Conservation (phyloP, 148 eudicot species). For the Talinum fruticosum region DNA sequence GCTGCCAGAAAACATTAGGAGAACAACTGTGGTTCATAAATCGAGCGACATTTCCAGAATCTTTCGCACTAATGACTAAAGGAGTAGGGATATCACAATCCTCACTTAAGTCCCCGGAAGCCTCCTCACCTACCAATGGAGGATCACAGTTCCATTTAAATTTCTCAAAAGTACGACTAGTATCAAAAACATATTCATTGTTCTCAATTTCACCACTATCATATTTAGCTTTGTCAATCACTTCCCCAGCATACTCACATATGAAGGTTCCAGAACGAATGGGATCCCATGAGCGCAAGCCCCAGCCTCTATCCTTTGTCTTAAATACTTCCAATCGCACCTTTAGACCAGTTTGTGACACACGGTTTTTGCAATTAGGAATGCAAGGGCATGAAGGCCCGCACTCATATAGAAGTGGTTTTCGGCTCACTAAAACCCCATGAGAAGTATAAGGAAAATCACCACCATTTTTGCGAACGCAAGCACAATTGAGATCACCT, state of each 20-base stretch:
- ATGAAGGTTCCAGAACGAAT: constrained; percentile 68
- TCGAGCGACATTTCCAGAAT: constrained; percentile 77
- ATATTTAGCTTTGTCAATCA: constrained; percentile 47
- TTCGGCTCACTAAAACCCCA: constrained; percentile 57
- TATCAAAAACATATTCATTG: constrained; percentile 64
- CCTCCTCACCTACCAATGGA: constrained; percentile 37
- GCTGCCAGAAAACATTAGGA: constrained; percentile 91
- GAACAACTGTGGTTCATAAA: constrained; percentile 95
- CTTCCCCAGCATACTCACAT: constrained; percentile 82
- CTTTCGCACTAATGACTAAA: constrained; percentile 65
- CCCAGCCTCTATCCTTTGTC: constrained; percentile 85
- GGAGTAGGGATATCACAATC: constrained; percentile 53
- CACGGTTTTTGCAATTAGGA: constrained; percentile 65
- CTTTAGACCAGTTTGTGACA: constrained; percentile 66
- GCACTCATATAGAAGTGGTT: constrained; percentile 69
- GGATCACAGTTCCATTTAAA: constrained; percentile 50
- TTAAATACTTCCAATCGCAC: constrained; percentile 76
- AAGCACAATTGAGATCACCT: constrained; percentile 67
- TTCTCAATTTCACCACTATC: constrained; percentile 43
- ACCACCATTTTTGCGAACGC: constrained; percentile 70
- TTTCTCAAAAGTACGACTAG: constrained; percentile 57
- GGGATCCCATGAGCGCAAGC: constrained; percentile 81
- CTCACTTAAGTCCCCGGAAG: constrained; percentile 27
- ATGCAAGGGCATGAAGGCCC: constrained; percentile 67
- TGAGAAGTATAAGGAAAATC: constrained; percentile 50